These are phyloP conservation scores for Biancaea sappan DNA, from an alignment of 306 rosid genomes.

Conservation along the genomic window DNA sequence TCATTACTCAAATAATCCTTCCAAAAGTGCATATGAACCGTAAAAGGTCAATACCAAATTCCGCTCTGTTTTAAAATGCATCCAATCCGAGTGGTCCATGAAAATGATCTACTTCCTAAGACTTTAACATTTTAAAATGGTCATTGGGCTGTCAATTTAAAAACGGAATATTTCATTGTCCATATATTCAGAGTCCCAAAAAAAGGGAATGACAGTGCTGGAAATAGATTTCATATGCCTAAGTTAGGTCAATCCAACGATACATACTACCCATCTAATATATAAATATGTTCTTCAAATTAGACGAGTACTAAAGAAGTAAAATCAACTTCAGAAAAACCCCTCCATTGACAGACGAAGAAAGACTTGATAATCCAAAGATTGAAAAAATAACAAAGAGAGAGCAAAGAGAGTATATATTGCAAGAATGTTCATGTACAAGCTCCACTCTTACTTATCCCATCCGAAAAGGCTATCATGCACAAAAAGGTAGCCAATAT, in stretches of 20 bases:
- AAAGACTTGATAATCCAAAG: not conserved
- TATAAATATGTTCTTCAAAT: not conserved
- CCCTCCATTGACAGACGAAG: not conserved
- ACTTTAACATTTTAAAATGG: not conserved
- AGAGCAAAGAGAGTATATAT: not conserved
- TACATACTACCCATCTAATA: constrained; percentile 9
- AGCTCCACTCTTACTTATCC: constrained; percentile 57
- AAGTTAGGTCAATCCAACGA: constrained; percentile 6
- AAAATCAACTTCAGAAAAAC: not conserved
- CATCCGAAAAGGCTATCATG: constrained; percentile 44
- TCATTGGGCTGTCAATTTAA: not conserved
- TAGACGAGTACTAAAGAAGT: not conserved
- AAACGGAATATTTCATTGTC: not conserved
- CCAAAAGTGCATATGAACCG: not conserved
- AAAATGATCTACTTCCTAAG: not conserved
- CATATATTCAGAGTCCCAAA: not conserved
- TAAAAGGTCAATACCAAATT: not conserved
- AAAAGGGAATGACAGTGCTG: constrained; percentile 12
- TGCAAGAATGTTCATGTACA: not conserved
- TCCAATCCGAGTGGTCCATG: not conserved
- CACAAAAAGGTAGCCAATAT: constrained; percentile 43
- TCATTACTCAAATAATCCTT: not conserved
- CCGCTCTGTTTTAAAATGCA: not conserved
- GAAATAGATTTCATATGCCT: not conserved
- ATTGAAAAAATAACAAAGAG: not conserved